Evolutionary conservation across 2,329 filamentous ascomycete genomes (phyloP), one percentile per base, ranked within the genome.

Genomic region (Pezicula carpinea): DNA sequence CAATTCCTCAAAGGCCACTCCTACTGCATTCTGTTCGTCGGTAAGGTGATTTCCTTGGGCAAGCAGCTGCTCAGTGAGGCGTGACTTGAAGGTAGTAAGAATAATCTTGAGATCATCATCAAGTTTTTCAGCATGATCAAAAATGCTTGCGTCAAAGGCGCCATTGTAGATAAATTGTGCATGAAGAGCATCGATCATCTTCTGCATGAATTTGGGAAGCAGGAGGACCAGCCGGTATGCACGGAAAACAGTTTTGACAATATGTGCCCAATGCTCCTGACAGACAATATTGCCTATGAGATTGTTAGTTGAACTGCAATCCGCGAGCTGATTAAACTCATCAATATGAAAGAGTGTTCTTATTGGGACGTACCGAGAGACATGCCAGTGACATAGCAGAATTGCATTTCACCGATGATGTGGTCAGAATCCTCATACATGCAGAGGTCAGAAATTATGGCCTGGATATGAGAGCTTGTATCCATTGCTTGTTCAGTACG

Each of bases 211-310:
- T 0, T 51, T 45, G 0, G 79, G 78, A 2, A 66, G 65, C 3
- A 60, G 56, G 18, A 64, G 49, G 1, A 69, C 64, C 1, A 83
- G 71, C 8, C 56, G 53, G 56, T 74, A 72, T 2, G 77, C 72
- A 21, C 72, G 71, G 39, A 83, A 69, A 10, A 80, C 56, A 29
- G 81, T 58, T 40, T 68, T 71, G 33, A 76, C 68, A 51, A 80
- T 70, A 55, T 80, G 71, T 68, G 73, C 78, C 80, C 80, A 84
- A 51, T 84, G 79, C 51, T 81, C 77, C 36, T 82, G 66, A 53
- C 80, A 83, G 7, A 76, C 69, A 35, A 76, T 65, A 59, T 82
- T 84, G 34, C 75, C 74, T 40, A 15, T 23, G 6, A 21, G 13
- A 26, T 6, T 23, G 19, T 40, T 40, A 40, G 38, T 23, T 29